Base-by-base conservation (phyloP, 495 filamentous ascomycete genomes). In the Penicillium bialowiezense region DNA sequence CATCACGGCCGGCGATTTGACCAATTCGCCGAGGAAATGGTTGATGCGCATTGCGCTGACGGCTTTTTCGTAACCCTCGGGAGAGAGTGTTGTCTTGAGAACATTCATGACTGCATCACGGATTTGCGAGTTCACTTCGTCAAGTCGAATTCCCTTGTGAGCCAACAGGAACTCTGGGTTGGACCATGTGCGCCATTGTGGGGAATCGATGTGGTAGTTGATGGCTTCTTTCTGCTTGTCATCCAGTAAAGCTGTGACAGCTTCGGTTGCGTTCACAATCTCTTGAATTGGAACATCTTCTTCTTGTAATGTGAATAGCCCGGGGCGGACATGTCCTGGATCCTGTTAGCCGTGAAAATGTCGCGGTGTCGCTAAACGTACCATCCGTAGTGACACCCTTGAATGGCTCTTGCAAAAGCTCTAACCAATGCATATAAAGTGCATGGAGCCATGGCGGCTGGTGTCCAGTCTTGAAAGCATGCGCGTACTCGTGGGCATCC, bases 161-260 rank as follows among this genome's bases (percentile, higher is more conserved):
- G 69, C 67, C 29, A 87, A 60, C 0, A 85, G 71, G 61, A 87
- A 84, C 61, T 89, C 86, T 1, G 86, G 86, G 63, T 89, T 89
- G 3, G 83, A 87, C 86, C 86, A 89, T 12, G 82, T 75, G 42
- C 85, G 79, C 83, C 83, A 88, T 60, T 87, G 82, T 26, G 79
- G 79, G 10, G 82, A 82, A 72, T 87, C 81, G 63, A 87, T 76
- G 67, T 86, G 80, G 56, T 84, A 80, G 49, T 52, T 51, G 2
- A 82, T 62, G 1, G 61, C 56, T 44, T 70, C 52, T 39, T 65
- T 70, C 52, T 88, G 78, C 33, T 64, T 63, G 2, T 71, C 65
- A 20, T 71, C 67, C 4, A 85, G 65, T 5, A 66, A 51, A 17
- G 59, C 41, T 3, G 81, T 52, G 18, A 86, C 54, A 7, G 42